Conservation (phyloP, 805 yeast genomes). For the Suhomyces xylopsoci region DNA sequence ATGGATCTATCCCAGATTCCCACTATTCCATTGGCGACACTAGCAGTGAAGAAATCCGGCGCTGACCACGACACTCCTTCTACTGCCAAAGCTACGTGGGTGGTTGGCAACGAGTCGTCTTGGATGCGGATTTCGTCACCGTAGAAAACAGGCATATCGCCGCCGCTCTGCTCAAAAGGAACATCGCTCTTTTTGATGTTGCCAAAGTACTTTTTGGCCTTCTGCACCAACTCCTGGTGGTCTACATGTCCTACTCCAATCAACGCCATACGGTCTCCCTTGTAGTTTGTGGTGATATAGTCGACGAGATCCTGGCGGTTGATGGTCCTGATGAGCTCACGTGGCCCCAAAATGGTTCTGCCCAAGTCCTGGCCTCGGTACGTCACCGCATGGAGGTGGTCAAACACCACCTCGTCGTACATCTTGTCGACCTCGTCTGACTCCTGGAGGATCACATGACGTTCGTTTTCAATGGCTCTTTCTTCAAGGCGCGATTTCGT, state of each 20-base stretch:
- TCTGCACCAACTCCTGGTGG: slow-evolving; percentile 75
- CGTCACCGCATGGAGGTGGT: slow-evolving; percentile 90
- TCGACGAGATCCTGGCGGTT: slow-evolving; percentile 69
- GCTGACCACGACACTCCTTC: slow-evolving; percentile 98
- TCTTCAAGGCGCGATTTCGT: slow-evolving; percentile 82
- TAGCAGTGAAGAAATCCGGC: slow-evolving; percentile 90
- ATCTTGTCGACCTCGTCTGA: slow-evolving; percentile 96
- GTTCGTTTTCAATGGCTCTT: slow-evolving; percentile 87
- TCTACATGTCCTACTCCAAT: slow-evolving; percentile 94
- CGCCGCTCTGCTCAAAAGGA: slow-evolving; percentile 72
- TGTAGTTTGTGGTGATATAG: slow-evolving; percentile 83
- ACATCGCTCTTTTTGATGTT: slow-evolving; percentile 57
- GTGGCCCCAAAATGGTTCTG: slow-evolving; percentile 93
- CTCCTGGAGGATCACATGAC: slow-evolving; percentile 94
- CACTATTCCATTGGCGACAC: slow-evolving; percentile 93
- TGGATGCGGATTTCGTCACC: slow-evolving; percentile 85
- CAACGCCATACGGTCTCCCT: slow-evolving; percentile 96
- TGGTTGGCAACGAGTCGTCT: slow-evolving; percentile 79
- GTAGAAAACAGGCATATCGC: slow-evolving; percentile 72
- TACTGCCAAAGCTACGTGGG: slow-evolving; percentile 91
- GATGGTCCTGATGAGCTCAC: slow-evolving; percentile 80
- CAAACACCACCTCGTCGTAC: slow-evolving; percentile 98
- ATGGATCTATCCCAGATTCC: slow-evolving; percentile 97
- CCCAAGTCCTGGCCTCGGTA: slow-evolving; percentile 91
- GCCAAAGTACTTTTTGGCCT: slow-evolving; percentile 76